Evolutionary conservation across 2,329 filamentous ascomycete species (phyloP).

Genomic region (Neopestalotiopsis rosae): DNA sequence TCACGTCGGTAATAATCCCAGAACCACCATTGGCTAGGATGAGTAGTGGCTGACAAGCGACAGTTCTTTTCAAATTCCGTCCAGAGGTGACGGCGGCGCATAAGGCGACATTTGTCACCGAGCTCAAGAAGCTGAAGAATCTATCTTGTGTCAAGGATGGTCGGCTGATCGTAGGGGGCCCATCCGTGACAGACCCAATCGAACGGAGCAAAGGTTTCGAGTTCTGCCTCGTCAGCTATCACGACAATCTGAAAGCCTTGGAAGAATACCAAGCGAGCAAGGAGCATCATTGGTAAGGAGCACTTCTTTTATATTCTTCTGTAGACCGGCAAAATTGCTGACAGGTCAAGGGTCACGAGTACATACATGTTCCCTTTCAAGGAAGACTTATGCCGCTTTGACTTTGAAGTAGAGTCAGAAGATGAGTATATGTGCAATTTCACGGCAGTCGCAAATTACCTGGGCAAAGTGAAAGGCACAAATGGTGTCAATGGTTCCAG

Average conservation of each 20-base stretch:
- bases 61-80: slow-evolving; percentile 57
- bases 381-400: slow-evolving; percentile 58
- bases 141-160: slow-evolving; percentile 53
- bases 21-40: background rate
- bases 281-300: slow-evolving; percentile 53
- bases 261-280: slow-evolving; percentile 56
- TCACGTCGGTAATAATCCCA: background rate
- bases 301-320: background rate
- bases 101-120: slow-evolving; percentile 48
- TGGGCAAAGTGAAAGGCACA: background rate
- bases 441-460: background rate
- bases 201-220: slow-evolving; percentile 59
- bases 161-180: slow-evolving; percentile 56
- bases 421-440: slow-evolving; percentile 7
- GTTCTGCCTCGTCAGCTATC: slow-evolving; percentile 57
- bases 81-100: slow-evolving; percentile 46
- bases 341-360: slow-evolving; percentile 50
- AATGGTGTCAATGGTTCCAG: background rate
- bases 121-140: slow-evolving; percentile 54
- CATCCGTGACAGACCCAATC: slow-evolving; percentile 56
- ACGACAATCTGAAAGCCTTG: slow-evolving; percentile 49
- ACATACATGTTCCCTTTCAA: slow-evolving; percentile 57
- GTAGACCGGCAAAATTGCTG: background rate
- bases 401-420: slow-evolving; percentile 47
- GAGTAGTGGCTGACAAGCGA: background rate